Percentiles rank a stretch among this genome's conserved stretches.
Evolutionary conservation across 108 stramenopile species (phyloP).

Genomic region (Skeletonema marinoi): DNA sequence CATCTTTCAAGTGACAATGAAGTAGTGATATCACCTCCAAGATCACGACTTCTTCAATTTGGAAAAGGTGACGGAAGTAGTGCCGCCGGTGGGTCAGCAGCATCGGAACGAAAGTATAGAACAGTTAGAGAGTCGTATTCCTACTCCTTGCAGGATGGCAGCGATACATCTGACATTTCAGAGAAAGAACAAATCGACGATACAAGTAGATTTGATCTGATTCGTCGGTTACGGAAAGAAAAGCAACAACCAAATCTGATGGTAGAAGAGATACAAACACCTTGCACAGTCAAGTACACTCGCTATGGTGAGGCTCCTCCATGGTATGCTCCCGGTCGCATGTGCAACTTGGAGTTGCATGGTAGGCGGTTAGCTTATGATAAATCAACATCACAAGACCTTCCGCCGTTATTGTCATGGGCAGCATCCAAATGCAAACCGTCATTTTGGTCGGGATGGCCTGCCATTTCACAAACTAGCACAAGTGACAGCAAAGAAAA

Average conservation of each 20-base stretch:
- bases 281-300: constrained; percentile 62
- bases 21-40: constrained; percentile 54
- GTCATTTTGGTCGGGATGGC: constrained; percentile 46
- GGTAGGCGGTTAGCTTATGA: constrained; percentile 36
- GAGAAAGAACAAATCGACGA: background rate
- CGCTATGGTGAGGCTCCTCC: constrained; percentile 88
- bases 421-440: constrained; percentile 24
- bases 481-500: background rate
- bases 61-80: constrained; percentile 45
- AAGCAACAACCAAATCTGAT: background rate
- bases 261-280: background rate
- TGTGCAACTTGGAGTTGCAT: constrained; percentile 71
- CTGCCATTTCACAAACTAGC: background rate
- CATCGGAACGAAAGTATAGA: constrained; percentile 53
- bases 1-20: constrained; percentile 9
- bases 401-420: constrained; percentile 23
- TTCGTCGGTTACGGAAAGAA: background rate
- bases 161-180: background rate
- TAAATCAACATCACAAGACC: background rate
- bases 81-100: background rate
- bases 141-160: constrained; percentile 28
- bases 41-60: constrained; percentile 64
- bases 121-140: constrained; percentile 74
- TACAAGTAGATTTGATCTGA: background rate
- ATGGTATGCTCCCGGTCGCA: constrained; percentile 78